Percentiles rank a stretch among this genome's conserved stretches.
Evolutionary conservation across 805 yeast species (phyloP).

Genomic region (Lipomyces orientalis): DNA sequence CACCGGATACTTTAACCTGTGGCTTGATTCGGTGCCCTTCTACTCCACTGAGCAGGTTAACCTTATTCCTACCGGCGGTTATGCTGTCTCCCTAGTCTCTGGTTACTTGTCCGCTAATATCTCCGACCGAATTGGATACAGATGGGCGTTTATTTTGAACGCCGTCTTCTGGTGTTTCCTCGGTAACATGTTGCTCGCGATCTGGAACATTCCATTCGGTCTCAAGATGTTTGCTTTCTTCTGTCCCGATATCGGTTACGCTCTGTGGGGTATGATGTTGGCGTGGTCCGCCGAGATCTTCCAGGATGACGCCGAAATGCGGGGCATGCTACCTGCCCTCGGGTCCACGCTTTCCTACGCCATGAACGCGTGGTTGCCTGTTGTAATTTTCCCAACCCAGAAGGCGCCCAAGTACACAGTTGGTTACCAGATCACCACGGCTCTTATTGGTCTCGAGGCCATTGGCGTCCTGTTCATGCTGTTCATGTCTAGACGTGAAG

Average conservation of each 20-base stretch:
- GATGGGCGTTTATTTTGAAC: slow-evolving; percentile 40
- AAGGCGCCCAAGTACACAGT: slow-evolving; percentile 41
- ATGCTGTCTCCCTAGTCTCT: slow-evolving; percentile 43
- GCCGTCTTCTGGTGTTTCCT: slow-evolving; percentile 15
- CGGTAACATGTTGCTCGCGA: slow-evolving; percentile 47
- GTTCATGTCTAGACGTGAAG: slow-evolving; percentile 23
- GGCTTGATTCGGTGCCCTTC: slow-evolving; percentile 41
- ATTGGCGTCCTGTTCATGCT: slow-evolving; percentile 28
- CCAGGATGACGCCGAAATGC: slow-evolving; percentile 42
- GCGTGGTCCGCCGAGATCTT: slow-evolving; percentile 41
- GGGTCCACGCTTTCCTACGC: slow-evolving; percentile 45
- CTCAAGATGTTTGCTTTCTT: slow-evolving; percentile 39
- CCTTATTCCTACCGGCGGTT: slow-evolving; percentile 46
- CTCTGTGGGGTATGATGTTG: slow-evolving; percentile 36
- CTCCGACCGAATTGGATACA: slow-evolving; percentile 42
- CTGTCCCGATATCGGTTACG: slow-evolving; percentile 23
- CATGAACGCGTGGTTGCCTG: slow-evolving; percentile 49
- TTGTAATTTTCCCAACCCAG: slow-evolving; percentile 49
- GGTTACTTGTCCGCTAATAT: slow-evolving; percentile 41
- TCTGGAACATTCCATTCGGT: slow-evolving; percentile 51
- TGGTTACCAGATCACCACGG: slow-evolving; percentile 38
- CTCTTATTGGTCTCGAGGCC: slow-evolving; percentile 13
- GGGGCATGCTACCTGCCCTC: slow-evolving; percentile 42
- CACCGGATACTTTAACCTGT: slow-evolving; percentile 42
- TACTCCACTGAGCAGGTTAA: slow-evolving; percentile 43